Evolutionary conservation across 306 rosid species (phyloP), one percentile per base, ranked within the genome.

Genomic region (Vigna hirtella): DNA sequence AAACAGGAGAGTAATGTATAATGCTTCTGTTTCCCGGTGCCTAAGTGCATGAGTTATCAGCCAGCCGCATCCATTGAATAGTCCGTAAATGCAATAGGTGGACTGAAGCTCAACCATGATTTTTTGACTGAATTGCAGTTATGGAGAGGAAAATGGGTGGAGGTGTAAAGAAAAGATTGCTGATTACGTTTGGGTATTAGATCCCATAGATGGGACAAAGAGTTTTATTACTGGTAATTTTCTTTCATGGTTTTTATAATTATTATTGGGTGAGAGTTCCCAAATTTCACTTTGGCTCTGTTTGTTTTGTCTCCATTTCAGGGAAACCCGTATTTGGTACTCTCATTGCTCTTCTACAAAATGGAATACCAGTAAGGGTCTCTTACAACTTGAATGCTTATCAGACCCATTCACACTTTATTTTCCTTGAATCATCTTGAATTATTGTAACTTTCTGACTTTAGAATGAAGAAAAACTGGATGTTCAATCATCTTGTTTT

Each of bases 111-210:
- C 0, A 13, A 34, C 15, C 49, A 42, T 61, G 49, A 17, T 16
- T 50, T 73, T 80, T 58, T 20, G 76, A 67, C 56, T 42, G 42
- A 83, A 77, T 78, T 87, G 87, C 85, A 95, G 98, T 84, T 92
- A 67, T 26, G 98, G 98, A 61, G 98, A 95, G 87, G 98, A 92
- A 83, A 91, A 88, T 10, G 98, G 98, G 9, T 95, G 98, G 98
- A 95, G 85, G 81, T 91, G 93, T 88, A 86, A 70, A 72, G 90
- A 89, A 83, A 50, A 84, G 16, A 84, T 45, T 81, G 77, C 98
- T 12, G 97, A 95, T 70, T 92, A 86, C 73, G 98, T 95, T 16
- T 95, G 98, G 98, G 93, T 95, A 30, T 92, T 95, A 64, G 98
- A 95, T 84, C 98, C 98, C 6, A 92, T 92, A 18, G 98, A 95